These are phyloP conservation scores for Sphagnum contortum DNA, from an alignment of 225 moss, liverwort and hornwort genomes.

Conservation along the genomic window DNA sequence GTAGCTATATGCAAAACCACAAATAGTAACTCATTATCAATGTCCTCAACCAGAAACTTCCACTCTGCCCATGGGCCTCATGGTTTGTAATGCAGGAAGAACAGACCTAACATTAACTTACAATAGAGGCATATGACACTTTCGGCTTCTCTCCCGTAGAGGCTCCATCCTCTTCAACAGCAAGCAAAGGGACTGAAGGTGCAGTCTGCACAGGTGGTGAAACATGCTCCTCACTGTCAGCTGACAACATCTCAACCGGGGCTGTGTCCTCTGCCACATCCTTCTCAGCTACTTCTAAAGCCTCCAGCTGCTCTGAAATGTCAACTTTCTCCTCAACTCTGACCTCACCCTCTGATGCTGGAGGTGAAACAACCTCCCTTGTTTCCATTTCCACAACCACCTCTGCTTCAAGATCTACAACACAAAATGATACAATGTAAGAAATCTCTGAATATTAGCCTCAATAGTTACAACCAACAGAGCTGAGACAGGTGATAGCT, in stretches of 20 bases:
- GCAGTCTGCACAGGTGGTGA: conserved; percentile 14
- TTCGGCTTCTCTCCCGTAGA: conserved; percentile 24
- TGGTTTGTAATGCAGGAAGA: neutral
- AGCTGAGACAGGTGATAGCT: too few species aligned
- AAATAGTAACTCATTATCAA: neutral
- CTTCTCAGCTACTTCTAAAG: conserved; percentile 32
- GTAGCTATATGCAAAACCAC: conserved; percentile 1
- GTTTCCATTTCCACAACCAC: conserved; percentile 31
- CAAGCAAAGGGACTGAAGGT: conserved; percentile 2
- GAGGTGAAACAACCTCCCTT: conserved; percentile 33
- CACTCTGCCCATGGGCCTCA: too few species aligned
- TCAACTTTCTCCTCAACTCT: conserved; percentile 44
- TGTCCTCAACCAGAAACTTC: neutral
- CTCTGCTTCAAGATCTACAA: neutral
- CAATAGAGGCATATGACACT: conserved; percentile 36
- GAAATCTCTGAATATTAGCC: neutral
- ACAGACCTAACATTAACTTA: conserved; percentile 5
- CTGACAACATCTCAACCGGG: conserved; percentile 20
- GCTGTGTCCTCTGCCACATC: conserved; percentile 26
- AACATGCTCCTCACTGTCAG: conserved; percentile 25
- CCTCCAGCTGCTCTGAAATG: conserved; percentile 24
- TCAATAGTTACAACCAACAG: neutral
- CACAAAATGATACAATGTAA: neutral
- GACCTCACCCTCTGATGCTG: conserved; percentile 29
- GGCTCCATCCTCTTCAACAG: conserved; percentile 6